Percentiles rank a stretch among this genome's conserved stretches.
phyloP scores from a whole-genome alignment of 495 filamentous ascomycete species.

The Jackrogersella minutella region DNA sequence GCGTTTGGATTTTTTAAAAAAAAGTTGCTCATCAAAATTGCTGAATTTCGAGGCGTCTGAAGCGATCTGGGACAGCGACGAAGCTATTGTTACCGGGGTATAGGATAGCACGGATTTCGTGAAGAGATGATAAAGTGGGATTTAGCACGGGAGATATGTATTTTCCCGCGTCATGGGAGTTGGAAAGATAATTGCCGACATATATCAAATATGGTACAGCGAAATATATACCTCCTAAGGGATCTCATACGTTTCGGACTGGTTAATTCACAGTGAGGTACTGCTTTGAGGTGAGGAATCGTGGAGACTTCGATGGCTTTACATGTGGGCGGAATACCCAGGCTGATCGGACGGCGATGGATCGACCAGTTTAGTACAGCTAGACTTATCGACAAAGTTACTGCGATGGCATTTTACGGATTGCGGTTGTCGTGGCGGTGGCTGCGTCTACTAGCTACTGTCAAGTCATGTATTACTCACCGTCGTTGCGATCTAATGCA shows the following conservation, averaged over 20 bases:
- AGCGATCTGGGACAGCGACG: conserved; percentile 5
- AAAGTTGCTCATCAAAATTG: conserved; percentile 21
- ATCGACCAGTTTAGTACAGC: background rate
- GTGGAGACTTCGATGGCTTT: background rate
- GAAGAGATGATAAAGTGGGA: conserved; percentile 11
- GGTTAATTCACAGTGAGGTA: background rate
- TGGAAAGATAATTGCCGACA: background rate
- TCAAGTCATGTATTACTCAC: background rate
- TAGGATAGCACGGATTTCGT: background rate
- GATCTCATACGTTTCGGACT: background rate
- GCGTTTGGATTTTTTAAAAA: conserved; percentile 32
- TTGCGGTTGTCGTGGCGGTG: background rate
- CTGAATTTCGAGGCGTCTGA: conserved; percentile 10
- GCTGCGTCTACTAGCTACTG: background rate
- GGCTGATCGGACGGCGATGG: background rate
- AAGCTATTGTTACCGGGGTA: background rate
- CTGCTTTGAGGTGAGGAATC: background rate
- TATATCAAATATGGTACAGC: background rate
- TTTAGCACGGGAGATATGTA: background rate
- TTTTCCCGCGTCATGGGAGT: background rate
- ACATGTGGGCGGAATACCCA: conserved; percentile 14
- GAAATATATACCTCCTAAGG: background rate
- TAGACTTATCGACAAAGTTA: background rate
- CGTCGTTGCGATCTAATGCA: too few relatives aligned
- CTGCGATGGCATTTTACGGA: background rate